Base-by-base conservation (phyloP, 495 filamentous ascomycete species). In the Penicillium antarcticum region DNA sequence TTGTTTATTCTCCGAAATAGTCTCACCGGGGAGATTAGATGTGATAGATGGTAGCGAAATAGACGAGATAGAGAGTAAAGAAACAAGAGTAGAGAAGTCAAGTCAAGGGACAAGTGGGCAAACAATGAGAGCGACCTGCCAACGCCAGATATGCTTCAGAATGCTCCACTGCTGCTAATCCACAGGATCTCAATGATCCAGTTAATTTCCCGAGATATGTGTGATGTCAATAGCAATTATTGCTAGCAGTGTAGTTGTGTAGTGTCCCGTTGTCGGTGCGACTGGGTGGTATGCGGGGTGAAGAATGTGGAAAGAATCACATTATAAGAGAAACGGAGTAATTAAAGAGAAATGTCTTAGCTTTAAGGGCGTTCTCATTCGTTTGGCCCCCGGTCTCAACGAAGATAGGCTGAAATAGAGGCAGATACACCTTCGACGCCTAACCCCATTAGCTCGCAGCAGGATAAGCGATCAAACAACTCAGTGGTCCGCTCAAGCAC, bases 201-300 rank as follows among this genome's bases (percentile, higher is more conserved):
- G 13, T 24, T 11, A 39, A 48, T 48, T 29, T 41, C 36, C 46
- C 38, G 13, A 48, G 14, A 8, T 48, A 42, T 42, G 47, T 31
- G 26, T 49, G 47, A 35, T 42, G 37, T 49, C 26, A 40, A 18
- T 43, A 9, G 40, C 40, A 36, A 48, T 14, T 29, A 29, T 29
- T 29, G 26, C 26, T 29, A 2, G 5, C 5, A 29, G 26, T 29
- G 26, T 29, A 29, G 21, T 19, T 11, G 29, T n/a, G n/a, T 8
- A 17, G 41, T 10, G 37, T 3, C 13, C 42, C 13, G 47, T 49
- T 49, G 47, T 40, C 47, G 31, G 47, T 10, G 24, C 47, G 40
- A 49, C 47, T 24, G 47, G n/a, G 17, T 40, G 47, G 47, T 33
- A 49, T 49, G 47, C 18, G 37, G 36, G 47, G 26, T 12, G 16